Evolutionary conservation across 1,284 basidiomycete species (phyloP), one percentile per base, ranked within the genome.

Genomic region (Lignosus rhinocerotis): DNA sequence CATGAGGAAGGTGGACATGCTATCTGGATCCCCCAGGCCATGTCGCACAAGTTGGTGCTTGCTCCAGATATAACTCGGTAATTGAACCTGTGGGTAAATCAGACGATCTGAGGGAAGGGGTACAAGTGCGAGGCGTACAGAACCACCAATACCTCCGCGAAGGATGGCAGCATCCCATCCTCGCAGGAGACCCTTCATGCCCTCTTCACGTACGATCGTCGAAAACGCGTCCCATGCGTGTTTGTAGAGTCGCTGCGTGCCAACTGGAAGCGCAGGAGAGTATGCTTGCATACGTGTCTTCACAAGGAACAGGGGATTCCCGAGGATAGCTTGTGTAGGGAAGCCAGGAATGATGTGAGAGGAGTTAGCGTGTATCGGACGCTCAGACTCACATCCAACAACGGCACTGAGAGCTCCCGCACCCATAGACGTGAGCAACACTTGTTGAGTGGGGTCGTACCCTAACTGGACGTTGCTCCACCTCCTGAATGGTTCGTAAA

Each of bases 271-370:
- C 34, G 85, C 83, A n/a, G 93, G 92, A 2, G 93, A 94, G 75
- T 92, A 95, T 32, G 93, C 93, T 78, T 98, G 96, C 87, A 98
- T 96, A 47, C 96, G 86, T 2, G 96, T 96, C 78, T 99, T 99
- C 71, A 99, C 87, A 50, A 99, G 80, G 78, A 97, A 99, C 10
- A 99, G 78, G 0, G 96, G 96, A 67, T 96, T 98, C 49, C 96
- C 96, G 33, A 97, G 77, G 38, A n/a, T 53, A 14, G 61, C 61
- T 58, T n/a, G n/a, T 5, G 2, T 25, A 25, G 2, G 25, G 4
- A 25, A 25, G 25, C 25, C 25, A 25, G 25, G 25, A 25, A 25
- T 25, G 25, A 25, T 25, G 25, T 25, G 25, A 25, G 25, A 25
- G 48, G 17, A 12, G 42, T 9, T 25, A 3, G 25, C 17, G 21